Evolutionary conservation across 192 early-diverging fungal species (phyloP), one percentile per base, ranked within the genome.

Genomic region (Entomortierella lignicola): DNA sequence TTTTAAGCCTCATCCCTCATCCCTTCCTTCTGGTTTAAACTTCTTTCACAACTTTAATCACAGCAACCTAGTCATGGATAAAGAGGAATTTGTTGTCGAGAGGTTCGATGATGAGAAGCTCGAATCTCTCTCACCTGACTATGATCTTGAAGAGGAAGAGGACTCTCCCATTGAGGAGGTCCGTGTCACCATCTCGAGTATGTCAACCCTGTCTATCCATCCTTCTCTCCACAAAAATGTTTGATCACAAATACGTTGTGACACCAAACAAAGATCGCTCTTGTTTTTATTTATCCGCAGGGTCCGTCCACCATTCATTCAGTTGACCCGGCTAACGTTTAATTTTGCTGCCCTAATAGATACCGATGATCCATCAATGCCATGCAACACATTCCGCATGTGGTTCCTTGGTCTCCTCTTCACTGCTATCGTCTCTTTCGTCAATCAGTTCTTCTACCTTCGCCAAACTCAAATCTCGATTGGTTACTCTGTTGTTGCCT

Each of bases 401-500:
- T 83, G 75, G 69, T 59, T 81, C 57, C 75, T 88, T n/a, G 83
- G 82, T 77, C 34, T 83, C 17, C 41, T 84, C 23, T 83, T 88
- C 63, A 74, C 70, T 29, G 63, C 58, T 27, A 56, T 67, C 4
- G 70, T 88, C 41, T 69, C 69, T 41, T 83, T 84, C 42, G 71
- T 86, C 60, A 88, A 88, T 56, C 85, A 88, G 55, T 87, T 85
- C 70, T 85, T 85, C 52, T 87, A 73, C 60, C 84, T 81, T 66
- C 69, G 87, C 60, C 63, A 84, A 54, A 83, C 72, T 31, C 71
- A 82, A 12, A 70, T 89, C 52, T 69, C 55, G 55, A 65, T 89
- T 20, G 72, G 82, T 15, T 71, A 85, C 43, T 65, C 87, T 2
- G 80, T 87, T 25, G 69, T 87, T 37, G 85, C 86, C 54, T 59